Evolutionary conservation across 2,329 filamentous ascomycete genomes (phyloP).

Genomic region (Fusarium setosum): DNA sequence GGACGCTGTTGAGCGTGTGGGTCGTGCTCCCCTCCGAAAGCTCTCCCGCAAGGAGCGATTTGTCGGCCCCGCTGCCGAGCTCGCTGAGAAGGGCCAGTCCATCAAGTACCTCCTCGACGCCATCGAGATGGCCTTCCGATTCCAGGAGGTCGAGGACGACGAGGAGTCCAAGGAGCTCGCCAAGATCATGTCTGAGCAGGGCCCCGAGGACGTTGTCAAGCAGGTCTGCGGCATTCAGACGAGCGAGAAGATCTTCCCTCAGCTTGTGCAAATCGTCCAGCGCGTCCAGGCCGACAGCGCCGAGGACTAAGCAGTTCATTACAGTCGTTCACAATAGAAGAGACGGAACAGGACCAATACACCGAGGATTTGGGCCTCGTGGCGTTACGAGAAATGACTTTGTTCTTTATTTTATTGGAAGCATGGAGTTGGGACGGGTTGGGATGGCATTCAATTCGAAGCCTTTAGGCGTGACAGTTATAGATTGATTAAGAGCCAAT

Average conservation of each 20-base stretch:
- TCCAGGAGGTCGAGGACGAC: slow-evolving; percentile 93
- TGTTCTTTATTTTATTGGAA: slow-evolving; percentile 29
- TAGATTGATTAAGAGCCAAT: slow-evolving; percentile 33
- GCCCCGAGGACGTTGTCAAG: slow-evolving; percentile 78
- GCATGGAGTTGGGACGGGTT: slow-evolving; percentile 42
- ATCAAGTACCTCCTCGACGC: slow-evolving; percentile 81
- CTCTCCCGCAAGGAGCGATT: slow-evolving; percentile 95
- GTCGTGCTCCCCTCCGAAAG: slow-evolving; percentile 93
- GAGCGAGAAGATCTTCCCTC: slow-evolving; percentile 80
- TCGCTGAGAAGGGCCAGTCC: slow-evolving; percentile 83
- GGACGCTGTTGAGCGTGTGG: slow-evolving; percentile 94
- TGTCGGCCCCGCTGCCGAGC: slow-evolving; percentile 88
- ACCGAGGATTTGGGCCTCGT: slow-evolving; percentile 20
- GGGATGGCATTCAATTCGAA: slow-evolving; percentile 21
- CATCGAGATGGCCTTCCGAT: slow-evolving; percentile 91
- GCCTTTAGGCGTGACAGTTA: slow-evolving; percentile 6
- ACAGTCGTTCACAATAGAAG: slow-evolving; percentile 15
- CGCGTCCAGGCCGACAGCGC: slow-evolving; percentile 78
- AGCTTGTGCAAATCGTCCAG: slow-evolving; percentile 81
- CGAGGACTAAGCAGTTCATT: slow-evolving; percentile 55
- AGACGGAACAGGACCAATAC: slow-evolving; percentile 17
- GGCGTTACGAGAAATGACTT: slow-evolving; percentile 43
- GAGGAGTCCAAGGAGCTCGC: slow-evolving; percentile 89
- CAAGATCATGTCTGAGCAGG: slow-evolving; percentile 82
- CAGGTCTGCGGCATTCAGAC: slow-evolving; percentile 86